phyloP scores from a whole-genome alignment of 1,284 basidiomycete genomes.

The Apiotrichum laibachii region DNA sequence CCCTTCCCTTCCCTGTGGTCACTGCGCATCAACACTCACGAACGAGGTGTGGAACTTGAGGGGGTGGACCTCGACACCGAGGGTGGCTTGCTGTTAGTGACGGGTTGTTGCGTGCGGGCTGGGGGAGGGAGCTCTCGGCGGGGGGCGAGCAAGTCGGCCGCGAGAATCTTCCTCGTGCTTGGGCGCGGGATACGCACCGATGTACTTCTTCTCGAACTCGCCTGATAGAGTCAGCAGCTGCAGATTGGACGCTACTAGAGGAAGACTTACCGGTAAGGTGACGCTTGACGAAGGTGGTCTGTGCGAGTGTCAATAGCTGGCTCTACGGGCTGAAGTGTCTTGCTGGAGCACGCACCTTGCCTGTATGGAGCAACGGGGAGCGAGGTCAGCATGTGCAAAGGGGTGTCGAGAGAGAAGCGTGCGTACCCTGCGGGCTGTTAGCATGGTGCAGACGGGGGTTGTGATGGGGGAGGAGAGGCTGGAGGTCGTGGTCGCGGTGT shows the following conservation, averaged over 20 bases:
- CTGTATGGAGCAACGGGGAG: slow-evolving; percentile 13
- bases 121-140: not conserved
- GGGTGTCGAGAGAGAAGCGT: not conserved
- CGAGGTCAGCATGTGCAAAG: slow-evolving; percentile 9
- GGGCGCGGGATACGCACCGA: slow-evolving; percentile 60
- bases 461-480: too few species aligned
- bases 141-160: not conserved
- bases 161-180: not conserved
- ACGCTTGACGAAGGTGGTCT: slow-evolving; percentile 98
- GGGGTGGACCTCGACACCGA: slow-evolving; percentile 99
- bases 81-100: slow-evolving; percentile 67
- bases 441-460: slow-evolving; percentile 1
- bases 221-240: slow-evolving; percentile 34
- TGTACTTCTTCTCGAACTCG: slow-evolving; percentile 99
- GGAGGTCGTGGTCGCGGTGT: too few species aligned
- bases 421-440: slow-evolving; percentile 23
- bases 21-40: slow-evolving; percentile 17
- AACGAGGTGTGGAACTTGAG: slow-evolving; percentile 96
- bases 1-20: too few species aligned
- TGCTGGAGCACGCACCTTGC: slow-evolving; percentile 26
- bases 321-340: not conserved
- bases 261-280: slow-evolving; percentile 76
- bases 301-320: slow-evolving; percentile 8
- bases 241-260: not conserved
- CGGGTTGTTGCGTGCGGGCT: not conserved